These are phyloP conservation scores for Blastocladiella britannica DNA, from an alignment of 192 early-diverging fungal species.

Conservation along the genomic window DNA sequence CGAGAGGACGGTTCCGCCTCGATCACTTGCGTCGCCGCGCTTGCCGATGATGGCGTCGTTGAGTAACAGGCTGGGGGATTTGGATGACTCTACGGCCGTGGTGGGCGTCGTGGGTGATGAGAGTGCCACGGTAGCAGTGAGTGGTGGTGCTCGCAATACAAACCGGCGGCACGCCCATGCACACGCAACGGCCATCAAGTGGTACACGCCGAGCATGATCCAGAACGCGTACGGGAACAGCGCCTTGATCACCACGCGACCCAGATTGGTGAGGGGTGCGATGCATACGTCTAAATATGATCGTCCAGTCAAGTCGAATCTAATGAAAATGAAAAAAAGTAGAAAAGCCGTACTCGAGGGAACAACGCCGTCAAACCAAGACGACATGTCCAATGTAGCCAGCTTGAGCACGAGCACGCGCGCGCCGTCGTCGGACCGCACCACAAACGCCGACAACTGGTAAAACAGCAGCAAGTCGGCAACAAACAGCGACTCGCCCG, in stretches of 20 bases:
- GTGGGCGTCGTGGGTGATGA: background rate
- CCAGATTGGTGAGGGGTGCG: background rate
- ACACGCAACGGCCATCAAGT: background rate
- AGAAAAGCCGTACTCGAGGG: background rate
- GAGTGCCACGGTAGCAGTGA: too few relatives aligned
- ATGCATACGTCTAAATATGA: background rate
- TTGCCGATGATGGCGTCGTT: background rate
- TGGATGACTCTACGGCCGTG: too few relatives aligned
- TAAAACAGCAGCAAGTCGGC: background rate
- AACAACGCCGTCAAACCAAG: background rate
- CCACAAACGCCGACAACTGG: background rate
- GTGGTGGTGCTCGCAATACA: too few relatives aligned
- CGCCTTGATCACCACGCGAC: background rate
- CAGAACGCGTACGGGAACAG: background rate
- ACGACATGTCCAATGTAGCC: background rate
- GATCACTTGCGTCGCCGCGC: background rate
- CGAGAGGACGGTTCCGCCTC: too few relatives aligned
- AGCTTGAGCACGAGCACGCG: background rate
- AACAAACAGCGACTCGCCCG: background rate
- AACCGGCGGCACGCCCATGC: too few relatives aligned
- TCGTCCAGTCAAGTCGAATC: background rate
- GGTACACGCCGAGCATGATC: background rate
- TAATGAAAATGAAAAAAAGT: background rate
- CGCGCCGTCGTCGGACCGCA: background rate
- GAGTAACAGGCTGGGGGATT: background rate